Evolutionary conservation across 768 basidiomycete genomes (phyloP), one percentile per base, ranked within the genome.

Genomic region (Leucosporidium scottii): DNA sequence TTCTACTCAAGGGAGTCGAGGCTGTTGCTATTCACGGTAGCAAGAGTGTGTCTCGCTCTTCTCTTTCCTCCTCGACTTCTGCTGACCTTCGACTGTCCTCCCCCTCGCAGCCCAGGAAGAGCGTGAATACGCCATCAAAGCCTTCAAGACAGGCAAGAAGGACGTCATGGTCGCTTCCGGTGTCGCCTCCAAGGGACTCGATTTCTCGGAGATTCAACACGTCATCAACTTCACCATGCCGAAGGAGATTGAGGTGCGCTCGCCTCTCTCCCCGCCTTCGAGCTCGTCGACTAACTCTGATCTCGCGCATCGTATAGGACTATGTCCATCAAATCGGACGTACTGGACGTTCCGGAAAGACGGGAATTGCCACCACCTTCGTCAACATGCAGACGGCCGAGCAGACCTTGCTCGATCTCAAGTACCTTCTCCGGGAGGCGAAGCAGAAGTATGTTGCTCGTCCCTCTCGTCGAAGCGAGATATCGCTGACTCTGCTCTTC

Each of bases 181-280:
- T 36, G 92, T 99, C 31, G 96, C 94, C 1, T 96, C 92, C 49
- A 98, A 99, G 78, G 96, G 96, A 34, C 85, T 99, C 68, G 96
- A 99, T 79, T 99, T 99, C 80, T 93, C 89, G 78, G 96, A 98
- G 76, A 94, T 99, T 66, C 93, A 97, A 74, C 96, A 97, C 77
- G 93, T 98, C 76, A 97, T 99, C 79, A 98, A 97, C 70, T 99
- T 93, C 78, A 87, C 90, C 36, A 98, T 99, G 96, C 96, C 96
- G 0, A 99, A 98, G 79, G 96, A 99, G 81, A 99, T 99, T 70
- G 96, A 99, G 59, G 71, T 68, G 48, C 25, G 71, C 44, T 21
- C 27, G 69, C 34, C 50, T 25, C 39, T 50, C 13, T 20, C 23
- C 31, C 23, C 44, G 9, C 4, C 39, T 13, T 47, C 23, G 30